Evolutionary conservation across 192 early-diverging fungal species (phyloP).

Genomic region (Phlyctochytrium arcticum): DNA sequence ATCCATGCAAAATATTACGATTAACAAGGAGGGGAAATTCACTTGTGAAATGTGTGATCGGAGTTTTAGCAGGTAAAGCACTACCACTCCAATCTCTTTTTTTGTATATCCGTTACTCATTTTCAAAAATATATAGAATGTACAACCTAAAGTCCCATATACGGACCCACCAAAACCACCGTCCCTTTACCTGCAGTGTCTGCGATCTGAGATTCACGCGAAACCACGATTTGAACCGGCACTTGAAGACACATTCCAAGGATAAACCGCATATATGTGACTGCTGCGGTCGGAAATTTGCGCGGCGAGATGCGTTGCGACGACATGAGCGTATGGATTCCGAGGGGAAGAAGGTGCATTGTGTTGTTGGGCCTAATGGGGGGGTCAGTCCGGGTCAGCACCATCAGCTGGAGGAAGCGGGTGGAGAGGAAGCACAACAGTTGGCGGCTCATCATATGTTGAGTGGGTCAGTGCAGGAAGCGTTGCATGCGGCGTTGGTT

Average conservation of each 20-base stretch:
- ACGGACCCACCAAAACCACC: slow-evolving; percentile 38
- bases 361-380: slow-evolving; percentile 1
- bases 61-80: slow-evolving; percentile 26
- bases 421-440: not conserved
- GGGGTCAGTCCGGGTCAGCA: not conserved
- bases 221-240: slow-evolving; percentile 42
- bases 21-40: slow-evolving; percentile 21
- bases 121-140: slow-evolving; percentile 14
- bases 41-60: slow-evolving; percentile 24
- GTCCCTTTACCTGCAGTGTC: slow-evolving; percentile 32
- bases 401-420: too few species aligned
- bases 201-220: slow-evolving; percentile 36
- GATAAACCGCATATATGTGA: slow-evolving; percentile 30
- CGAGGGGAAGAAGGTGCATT: slow-evolving; percentile 43
- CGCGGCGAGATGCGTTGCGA: slow-evolving; percentile 35
- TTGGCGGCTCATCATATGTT: not conserved
- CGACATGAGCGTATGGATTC: slow-evolving; percentile 40
- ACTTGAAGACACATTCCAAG: slow-evolving; percentile 37
- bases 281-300: slow-evolving; percentile 34
- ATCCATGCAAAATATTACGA: not conserved
- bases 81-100: too few species aligned
- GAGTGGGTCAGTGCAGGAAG: slow-evolving; percentile 12
- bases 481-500: slow-evolving; percentile 9
- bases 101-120: not conserved
- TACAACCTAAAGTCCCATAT: slow-evolving; percentile 43